A percentile compares a stretch with the other conserved stretches of the same genome.
These are phyloP conservation scores for Trichoderma asperelloides DNA, from an alignment of 495 filamentous ascomycete species.

Conservation along the genomic window DNA sequence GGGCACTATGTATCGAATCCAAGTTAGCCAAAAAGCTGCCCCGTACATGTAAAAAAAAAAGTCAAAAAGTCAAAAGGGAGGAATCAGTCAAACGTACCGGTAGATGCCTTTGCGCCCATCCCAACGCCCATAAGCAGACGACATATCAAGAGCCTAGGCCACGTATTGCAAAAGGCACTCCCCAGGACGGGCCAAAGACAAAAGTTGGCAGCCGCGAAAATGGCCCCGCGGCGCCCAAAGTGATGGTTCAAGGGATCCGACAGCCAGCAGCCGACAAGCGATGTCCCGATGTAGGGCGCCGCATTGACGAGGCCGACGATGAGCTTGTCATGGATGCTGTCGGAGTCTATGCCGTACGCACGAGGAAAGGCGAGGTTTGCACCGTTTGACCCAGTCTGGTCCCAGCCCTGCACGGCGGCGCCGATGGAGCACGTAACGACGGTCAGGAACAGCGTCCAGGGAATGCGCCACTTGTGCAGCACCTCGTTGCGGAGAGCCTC, in stretches of 20 bases:
- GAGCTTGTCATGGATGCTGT: slow-evolving; percentile 40
- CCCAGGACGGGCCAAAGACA: slow-evolving; percentile 56
- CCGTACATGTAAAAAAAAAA: background rate
- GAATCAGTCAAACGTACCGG: background rate
- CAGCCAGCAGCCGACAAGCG: slow-evolving; percentile 54
- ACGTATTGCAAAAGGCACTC: slow-evolving; percentile 51
- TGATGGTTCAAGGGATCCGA: slow-evolving; percentile 61
- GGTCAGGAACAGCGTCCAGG: slow-evolving; percentile 48
- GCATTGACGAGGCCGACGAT: slow-evolving; percentile 43
- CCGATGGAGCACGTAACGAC: slow-evolving; percentile 65
- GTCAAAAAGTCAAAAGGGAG: background rate
- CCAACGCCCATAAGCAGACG: slow-evolving; percentile 63
- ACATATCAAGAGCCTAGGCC: slow-evolving; percentile 51
- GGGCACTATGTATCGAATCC: slow-evolving; percentile 40
- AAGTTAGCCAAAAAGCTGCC: slow-evolving; percentile 6
- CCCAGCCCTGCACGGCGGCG: slow-evolving; percentile 67
- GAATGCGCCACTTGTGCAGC: slow-evolving; percentile 59
- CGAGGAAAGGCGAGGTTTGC: slow-evolving; percentile 60
- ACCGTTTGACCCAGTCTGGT: slow-evolving; percentile 67
- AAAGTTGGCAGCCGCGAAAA: slow-evolving; percentile 58
- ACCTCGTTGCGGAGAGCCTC: slow-evolving; percentile 46
- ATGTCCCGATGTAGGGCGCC: slow-evolving; percentile 41
- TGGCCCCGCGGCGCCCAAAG: slow-evolving; percentile 58
- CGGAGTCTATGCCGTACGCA: slow-evolving; percentile 31
- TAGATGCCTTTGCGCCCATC: slow-evolving; percentile 54